Evolutionary conservation across 164 flowering plant genomes (phyloP).

Genomic region (Brasenia schreberi): DNA sequence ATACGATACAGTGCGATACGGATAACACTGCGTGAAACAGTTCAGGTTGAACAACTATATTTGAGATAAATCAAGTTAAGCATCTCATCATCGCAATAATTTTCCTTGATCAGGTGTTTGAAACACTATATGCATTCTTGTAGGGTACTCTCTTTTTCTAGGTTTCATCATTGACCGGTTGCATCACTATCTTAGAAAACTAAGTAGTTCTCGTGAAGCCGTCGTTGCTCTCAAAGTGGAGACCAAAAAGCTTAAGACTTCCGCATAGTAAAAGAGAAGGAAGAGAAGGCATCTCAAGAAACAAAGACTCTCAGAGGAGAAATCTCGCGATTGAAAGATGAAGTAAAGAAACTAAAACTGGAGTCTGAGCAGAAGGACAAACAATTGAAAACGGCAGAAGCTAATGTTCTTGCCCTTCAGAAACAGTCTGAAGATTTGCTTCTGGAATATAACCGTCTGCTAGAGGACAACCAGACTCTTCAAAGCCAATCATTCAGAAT

Average conservation of each 20-base stretch:
- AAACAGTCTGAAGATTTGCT: conserved; percentile 85
- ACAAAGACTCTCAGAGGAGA: conserved; percentile 39
- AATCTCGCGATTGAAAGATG: conserved; percentile 29
- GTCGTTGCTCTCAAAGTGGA: conserved; percentile 46
- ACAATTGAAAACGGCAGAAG: conserved; percentile 55
- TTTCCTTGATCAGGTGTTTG: neutral
- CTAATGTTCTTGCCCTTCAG: conserved; percentile 69
- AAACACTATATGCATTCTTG: conserved; percentile 5
- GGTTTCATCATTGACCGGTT: conserved; percentile 72
- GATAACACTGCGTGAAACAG: too few relatives aligned
- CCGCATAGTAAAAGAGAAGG: conserved; percentile 43
- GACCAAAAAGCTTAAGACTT: conserved; percentile 49
- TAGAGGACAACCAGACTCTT: conserved; percentile 88
- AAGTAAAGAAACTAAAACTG: conserved; percentile 45
- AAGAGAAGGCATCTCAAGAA: conserved; percentile 49
- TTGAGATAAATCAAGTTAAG: neutral
- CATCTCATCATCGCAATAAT: neutral
- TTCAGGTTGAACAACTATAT: too few relatives aligned
- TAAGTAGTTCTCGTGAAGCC: conserved; percentile 30
- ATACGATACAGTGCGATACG: too few relatives aligned
- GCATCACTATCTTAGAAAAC: conserved; percentile 68
- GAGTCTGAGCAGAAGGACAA: conserved; percentile 67
- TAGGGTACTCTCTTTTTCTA: conserved; percentile 81
- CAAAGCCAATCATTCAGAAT: conserved; percentile 29
- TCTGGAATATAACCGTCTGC: conserved; percentile 76